phyloP scores from a whole-genome alignment of 371 early-diverging fungal genomes.

The Mortierella sp. region DNA sequence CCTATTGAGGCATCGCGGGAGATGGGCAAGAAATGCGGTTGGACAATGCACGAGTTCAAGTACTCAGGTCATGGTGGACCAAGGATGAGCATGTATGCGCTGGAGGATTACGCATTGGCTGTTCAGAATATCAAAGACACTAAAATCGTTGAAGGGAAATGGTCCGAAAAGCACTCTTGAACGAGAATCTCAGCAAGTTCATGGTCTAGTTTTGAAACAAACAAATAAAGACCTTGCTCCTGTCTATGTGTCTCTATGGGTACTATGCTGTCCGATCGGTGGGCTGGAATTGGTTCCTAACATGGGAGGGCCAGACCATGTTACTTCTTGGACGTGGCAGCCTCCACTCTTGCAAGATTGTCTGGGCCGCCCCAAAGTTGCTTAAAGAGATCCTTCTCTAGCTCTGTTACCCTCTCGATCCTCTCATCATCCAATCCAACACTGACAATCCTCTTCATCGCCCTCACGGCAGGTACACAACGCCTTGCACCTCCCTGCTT shows the following conservation, averaged over 20 bases:
- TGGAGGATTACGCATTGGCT: slow-evolving; percentile 42
- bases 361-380: slow-evolving; percentile 47
- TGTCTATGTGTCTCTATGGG: no score
- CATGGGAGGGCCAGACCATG: no score
- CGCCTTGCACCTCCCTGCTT: slow-evolving; percentile 18
- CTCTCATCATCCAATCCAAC: slow-evolving; percentile 33
- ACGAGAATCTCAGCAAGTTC: no score
- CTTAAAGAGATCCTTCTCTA: slow-evolving; percentile 50
- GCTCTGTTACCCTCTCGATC: slow-evolving; percentile 35
- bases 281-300: no score
- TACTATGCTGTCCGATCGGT: no score
- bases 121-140: slow-evolving; percentile 2
- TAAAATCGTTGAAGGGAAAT: slow-evolving; percentile 2
- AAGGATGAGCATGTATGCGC: slow-evolving; percentile 43
- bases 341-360: slow-evolving; percentile 41
- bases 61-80: slow-evolving; percentile 52
- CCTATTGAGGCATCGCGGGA: slow-evolving; percentile 47
- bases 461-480: slow-evolving; percentile 37
- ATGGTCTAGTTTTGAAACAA: no score
- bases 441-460: slow-evolving; percentile 46
- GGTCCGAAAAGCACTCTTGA: slow-evolving; percentile 24
- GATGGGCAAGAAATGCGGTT: slow-evolving; percentile 34
- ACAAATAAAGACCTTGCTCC: no score
- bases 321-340: slow-evolving; percentile 26
- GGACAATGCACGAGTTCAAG: slow-evolving; percentile 49